phyloP scores from a whole-genome alignment of 176 grass and related monocot genomes.

The bread wheat (Triticum aestivum) region DNA sequence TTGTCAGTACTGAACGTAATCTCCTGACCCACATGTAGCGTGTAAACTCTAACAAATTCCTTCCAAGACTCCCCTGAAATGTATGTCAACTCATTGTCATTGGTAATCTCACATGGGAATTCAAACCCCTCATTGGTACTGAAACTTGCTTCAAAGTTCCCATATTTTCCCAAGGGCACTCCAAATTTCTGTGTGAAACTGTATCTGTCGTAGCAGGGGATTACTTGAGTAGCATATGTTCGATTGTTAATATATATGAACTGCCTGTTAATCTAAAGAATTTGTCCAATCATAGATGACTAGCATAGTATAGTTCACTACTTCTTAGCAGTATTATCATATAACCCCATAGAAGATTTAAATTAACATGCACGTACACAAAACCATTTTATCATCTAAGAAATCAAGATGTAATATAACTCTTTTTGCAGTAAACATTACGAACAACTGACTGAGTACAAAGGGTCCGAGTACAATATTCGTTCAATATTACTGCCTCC shows the following conservation, averaged over 20 bases:
- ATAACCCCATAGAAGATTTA: too few relatives aligned
- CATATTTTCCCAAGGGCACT: background rate
- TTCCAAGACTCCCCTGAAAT: background rate
- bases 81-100: background rate
- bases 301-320: too few relatives aligned
- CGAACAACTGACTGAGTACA: background rate
- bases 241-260: background rate
- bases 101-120: background rate
- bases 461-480: too few relatives aligned
- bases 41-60: background rate
- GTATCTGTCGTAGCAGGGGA: too few relatives aligned
- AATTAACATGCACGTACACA: too few relatives aligned
- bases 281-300: background rate
- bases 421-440: background rate
- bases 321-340: too few relatives aligned
- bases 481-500: too few relatives aligned
- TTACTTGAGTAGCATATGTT: too few relatives aligned
- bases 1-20: background rate
- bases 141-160: background rate
- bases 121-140: background rate
- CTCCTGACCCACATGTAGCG: background rate
- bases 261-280: background rate
- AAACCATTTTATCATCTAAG: too few relatives aligned
- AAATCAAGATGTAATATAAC: too few relatives aligned
- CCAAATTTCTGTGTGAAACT: background rate